Base-by-base conservation (phyloP, 2,329 filamentous ascomycete species). In the Diaporthe nobilis region DNA sequence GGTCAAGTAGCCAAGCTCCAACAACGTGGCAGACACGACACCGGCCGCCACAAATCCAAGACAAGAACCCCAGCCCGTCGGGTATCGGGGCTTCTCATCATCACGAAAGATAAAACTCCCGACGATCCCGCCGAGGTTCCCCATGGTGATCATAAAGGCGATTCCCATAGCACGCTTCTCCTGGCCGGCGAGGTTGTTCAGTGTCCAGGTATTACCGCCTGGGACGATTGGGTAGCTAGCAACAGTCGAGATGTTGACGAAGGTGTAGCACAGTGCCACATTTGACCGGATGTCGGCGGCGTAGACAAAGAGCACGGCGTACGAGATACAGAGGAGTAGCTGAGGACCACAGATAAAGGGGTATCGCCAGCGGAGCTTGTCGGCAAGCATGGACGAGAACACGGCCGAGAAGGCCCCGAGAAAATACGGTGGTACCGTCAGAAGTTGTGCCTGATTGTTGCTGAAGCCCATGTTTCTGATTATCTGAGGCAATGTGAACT, bases 191-290 rank as follows among this genome's bases (percentile, higher is more conserved):
- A 91, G 87, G 76, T 95, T 95, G 82, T 94, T 94, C 44, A 89
- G 88, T 0, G 88, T 85, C 93, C 93, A 95, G 1, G 91, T 89
- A 58, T 94, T 91, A 0, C 91, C 93, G 4, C 82, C 78, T 0
- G 92, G 82, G 72, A 94, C 90, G 63, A 89, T 90, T 0, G 93
- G 93, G 79, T 94, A 94, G 72, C 94, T 94, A 0, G 93, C 93
- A 75, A 93, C 85, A 0, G 92, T 61, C n/a, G 58, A 61, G 58
- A 61, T 61, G n/a, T 61, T 61, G 37, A 61, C 58, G 8, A 61
- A 92, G 0, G 90, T 92, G 0, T 95, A 85, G 80, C 94, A 94
- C 0, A 89, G 90, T 0, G 91, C 92, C 0, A 92, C 2, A 86
- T 83, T 25, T 87, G 88, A 1, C 88, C 87, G 2, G 5, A 61